Evolutionary conservation across 164 flowering plant species (phyloP), one percentile per base, ranked within the genome.

Genomic region (Aristolochia contorta): DNA sequence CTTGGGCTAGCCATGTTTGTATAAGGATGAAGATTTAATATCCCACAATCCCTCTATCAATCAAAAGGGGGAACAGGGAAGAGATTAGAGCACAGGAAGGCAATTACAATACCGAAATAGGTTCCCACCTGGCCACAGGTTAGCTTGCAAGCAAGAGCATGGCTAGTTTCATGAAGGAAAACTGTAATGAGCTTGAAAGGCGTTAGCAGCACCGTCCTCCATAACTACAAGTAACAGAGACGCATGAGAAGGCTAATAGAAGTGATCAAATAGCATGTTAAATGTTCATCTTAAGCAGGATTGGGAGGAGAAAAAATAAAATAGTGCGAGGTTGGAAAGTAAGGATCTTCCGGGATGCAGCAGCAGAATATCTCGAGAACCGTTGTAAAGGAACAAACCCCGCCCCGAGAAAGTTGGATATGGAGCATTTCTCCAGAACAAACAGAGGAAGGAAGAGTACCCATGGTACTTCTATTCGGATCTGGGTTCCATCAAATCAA

Each of bases 161-260:
- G 83, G 33, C 83, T 79, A 56, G 77, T 64, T 74, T 79, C 80
- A 46, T 79, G 83, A 67, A 79, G 77, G 69, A 79, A 74, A 37
- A 79, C 78, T 30, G 80, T 76, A 59, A 79, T 75, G 52, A 79
- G 80, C 72, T 79, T 79, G 65, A 79, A 79, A n/a, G 83, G 83
- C 52, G 71, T 70, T 61, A 79, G 61, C 65, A 76, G n/a, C 18
- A 73, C n/a, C 16, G 82, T 79, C 62, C 82, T 76, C 80, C 80
- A 79, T 59, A 79, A 56, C 82, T 79, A 63, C 62, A 61, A 59
- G 24, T 25, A 30, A n/a, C 22, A 58, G 56, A 25, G 13, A 12
- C 19, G 56, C 54, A 50, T 0, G 54, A n/a, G 22, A 23, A 16
- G 6, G 25, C 10, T 27, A 27, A 27, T 2, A 27, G 5, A 27